Evolutionary conservation across 257 asterid genomes (phyloP), one percentile per base, ranked within the genome.

Genomic region (Buddleja alternifolia): DNA sequence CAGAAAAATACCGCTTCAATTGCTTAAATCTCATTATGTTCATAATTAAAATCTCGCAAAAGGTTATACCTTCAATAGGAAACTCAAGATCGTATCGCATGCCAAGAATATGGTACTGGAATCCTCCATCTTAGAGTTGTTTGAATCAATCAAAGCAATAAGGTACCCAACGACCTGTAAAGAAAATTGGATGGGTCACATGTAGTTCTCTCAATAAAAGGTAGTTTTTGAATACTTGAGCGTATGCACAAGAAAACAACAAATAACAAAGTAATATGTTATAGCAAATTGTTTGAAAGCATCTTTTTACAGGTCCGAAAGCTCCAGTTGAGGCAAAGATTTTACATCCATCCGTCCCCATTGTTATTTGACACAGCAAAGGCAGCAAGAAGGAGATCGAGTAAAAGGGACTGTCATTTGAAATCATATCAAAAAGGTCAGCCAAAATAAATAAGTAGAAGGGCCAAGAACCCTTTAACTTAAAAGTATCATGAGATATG

Each of bases 301-400:
- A 44, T 41, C 12, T 19, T 69, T 92, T 80, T 78, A 89, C 97
- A 61, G 81, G 83, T 77, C 63, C 78, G 47, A 77, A 79, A 56
- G 88, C 93, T 53, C 88, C 93, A 51, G 93, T 34, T 42, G 93
- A 84, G 60, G 85, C 85, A 41, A 90, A 78, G 47, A 75, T 62
- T 75, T 76, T 63, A 75, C 97, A 90, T 60, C 90, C 97, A 41
- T 84, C 90, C 60, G 74, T 53, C 61, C 51, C 21, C 89, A 87
- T 84, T 47, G 99, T 93, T 60, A 87, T 76, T 83, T 93, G 99
- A 73, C 96, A 90, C 80, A 93, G 79, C 86, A 89, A 73, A 7
- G 99, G 99, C 73, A 90, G 95, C 87, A 90, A 81, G 78, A 93
- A 93, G 72, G 90, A 82, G 72, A 84, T 62, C 19, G 93, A 83